Percentiles rank a stretch among this genome's conserved stretches.
Conservation (phyloP, 139 green algal species). For the Nannochloris sp. region DNA sequence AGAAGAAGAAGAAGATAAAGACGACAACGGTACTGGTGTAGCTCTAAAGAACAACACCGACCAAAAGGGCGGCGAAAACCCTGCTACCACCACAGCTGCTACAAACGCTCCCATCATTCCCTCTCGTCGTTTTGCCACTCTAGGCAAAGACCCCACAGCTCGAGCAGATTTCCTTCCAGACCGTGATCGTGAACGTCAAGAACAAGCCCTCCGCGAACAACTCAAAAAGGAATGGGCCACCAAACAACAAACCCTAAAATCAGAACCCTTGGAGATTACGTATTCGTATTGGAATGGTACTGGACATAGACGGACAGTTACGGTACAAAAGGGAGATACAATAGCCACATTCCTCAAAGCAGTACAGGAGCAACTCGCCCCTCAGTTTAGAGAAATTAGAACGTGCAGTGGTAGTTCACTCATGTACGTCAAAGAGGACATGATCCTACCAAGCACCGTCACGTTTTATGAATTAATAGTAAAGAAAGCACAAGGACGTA, state of each 20-base stretch:
- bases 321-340: slow-evolving; percentile 59
- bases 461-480: slow-evolving; percentile 96
- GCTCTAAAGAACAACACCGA: not conserved
- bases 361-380: slow-evolving; percentile 76
- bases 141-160: slow-evolving; percentile 78
- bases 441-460: slow-evolving; percentile 85
- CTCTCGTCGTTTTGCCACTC: slow-evolving; percentile 27
- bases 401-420: slow-evolving; percentile 57
- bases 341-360: slow-evolving; percentile 81
- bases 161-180: slow-evolving; percentile 87
- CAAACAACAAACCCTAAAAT: slow-evolving; percentile 62
- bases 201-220: slow-evolving; percentile 64
- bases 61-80: not conserved
- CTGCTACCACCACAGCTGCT: not conserved
- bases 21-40: not conserved
- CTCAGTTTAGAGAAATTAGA: slow-evolving; percentile 83
- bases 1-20: slow-evolving; percentile 26
- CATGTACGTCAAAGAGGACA: slow-evolving; percentile 97
- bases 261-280: slow-evolving; percentile 80
- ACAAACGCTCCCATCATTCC: slow-evolving; percentile 12
- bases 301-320: slow-evolving; percentile 61
- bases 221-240: slow-evolving; percentile 49
- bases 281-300: slow-evolving; percentile 96
- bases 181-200: slow-evolving; percentile 67
- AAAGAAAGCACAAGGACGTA: slow-evolving; percentile 84